Evolutionary conservation across 495 filamentous ascomycete genomes (phyloP), one percentile per base, ranked within the genome.

Genomic region (Ramalina peruviana): DNA sequence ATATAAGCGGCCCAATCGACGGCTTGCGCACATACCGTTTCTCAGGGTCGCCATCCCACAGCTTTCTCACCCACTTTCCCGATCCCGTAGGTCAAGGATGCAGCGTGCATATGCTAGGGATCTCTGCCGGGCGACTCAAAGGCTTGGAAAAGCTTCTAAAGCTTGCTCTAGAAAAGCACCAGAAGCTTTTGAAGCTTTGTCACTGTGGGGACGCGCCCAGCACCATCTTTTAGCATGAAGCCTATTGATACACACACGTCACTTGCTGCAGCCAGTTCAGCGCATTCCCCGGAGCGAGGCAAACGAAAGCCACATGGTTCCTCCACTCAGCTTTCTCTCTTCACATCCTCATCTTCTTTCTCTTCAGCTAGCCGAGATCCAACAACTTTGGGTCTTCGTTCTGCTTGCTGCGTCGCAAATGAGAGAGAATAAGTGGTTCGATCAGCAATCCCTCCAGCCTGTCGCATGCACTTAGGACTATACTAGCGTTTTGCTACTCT

Each of bases 181-280:
- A 37, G 45, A 48, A 48, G 45, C 26, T 48, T 48, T 48, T 11
- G 45, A 48, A 48, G 45, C 26, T 48, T 48, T 48, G 27, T 20
- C 12, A 48, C 19, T 27, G n/a, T 27, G 45, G 37, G 45, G 37
- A 36, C 25, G 43, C 30, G 12, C 45, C 26, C 17, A 33, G 7
- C 12, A 33, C 12, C 16, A 25, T 20, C 42, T 45, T 25, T 25
- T 19, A n/a, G 42, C 17, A 21, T 21, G 27, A 45, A 45, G 42
- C 21, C 17, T 45, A n/a, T 45, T 25, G n/a, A 25, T 20, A 45
- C 21, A 33, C 42, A 0, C 5, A 45, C 42, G 42, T 45, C 42
- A 45, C 40, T 19, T 44, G 17, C 27, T 6, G 1, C 2, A 20
- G 19, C 19, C 19, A 20, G 19, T 1, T 20, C 19, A 20, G 19